phyloP scores from a whole-genome alignment of 2,329 filamentous ascomycete species.

The Ophiostoma himal-ulmi region DNA sequence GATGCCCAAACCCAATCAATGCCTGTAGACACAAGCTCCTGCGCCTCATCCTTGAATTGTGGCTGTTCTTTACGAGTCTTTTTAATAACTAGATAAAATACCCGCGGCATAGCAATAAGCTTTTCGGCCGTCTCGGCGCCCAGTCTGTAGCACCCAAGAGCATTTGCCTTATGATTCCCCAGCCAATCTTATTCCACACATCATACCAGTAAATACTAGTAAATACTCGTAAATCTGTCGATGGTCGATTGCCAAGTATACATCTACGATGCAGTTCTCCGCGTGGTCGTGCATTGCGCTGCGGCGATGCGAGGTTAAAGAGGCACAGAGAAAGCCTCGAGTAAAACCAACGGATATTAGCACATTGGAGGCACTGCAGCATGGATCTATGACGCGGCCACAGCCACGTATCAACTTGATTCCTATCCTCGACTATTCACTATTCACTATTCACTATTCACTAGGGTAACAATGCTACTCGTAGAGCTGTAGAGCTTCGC shows the following conservation, averaged over 20 bases:
- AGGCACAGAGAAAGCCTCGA: neutral
- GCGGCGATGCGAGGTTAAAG: neutral
- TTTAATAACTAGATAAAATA: neutral
- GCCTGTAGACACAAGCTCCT: neutral
- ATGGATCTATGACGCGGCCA: neutral
- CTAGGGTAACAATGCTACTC: neutral
- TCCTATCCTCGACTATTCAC: neutral
- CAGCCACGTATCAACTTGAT: neutral
- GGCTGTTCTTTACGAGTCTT: neutral
- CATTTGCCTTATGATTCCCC: no score
- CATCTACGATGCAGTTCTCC: no score
- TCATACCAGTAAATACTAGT: no score
- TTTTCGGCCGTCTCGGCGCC: slow-evolving; percentile 2
- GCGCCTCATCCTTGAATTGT: neutral
- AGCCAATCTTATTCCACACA: neutral
- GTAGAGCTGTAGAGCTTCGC: neutral
- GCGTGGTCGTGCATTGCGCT: no score
- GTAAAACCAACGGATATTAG: no score
- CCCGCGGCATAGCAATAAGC: neutral
- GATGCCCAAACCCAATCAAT: no score
- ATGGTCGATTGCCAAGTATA: no score
- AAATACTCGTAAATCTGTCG: no score
- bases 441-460: neutral
- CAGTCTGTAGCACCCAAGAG: neutral
- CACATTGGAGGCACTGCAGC: neutral